Evolutionary conservation across 495 filamentous ascomycete species (phyloP), one percentile per base, ranked within the genome.

Genomic region (Penicillium verhagenii): DNA sequence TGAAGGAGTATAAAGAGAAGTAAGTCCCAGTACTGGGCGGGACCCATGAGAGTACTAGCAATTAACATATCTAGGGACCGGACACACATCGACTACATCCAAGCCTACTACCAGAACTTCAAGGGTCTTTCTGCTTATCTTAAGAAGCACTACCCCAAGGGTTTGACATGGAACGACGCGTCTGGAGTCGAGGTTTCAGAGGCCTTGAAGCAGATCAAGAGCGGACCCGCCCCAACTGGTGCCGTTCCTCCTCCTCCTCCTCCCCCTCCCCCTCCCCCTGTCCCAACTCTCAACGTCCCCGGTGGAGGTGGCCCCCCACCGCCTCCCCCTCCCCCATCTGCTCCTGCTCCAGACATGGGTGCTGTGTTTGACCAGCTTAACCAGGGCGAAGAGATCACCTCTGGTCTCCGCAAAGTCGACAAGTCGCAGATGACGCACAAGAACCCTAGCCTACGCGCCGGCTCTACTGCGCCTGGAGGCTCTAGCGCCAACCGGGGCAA

Each of bases 401-500:
- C 87, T 50, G 85, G 90, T 33, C 81, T 99, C 14, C 84, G 87
- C 50, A 99, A 96, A 76, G 94, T 99, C 24, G 91, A 96, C 72
- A 90, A 86, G 63, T 91, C 86, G 19, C 73, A 96, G 65, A 96
- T 96, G 92, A 97, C 94, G 43, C 94, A 99, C 77, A 97, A 97
- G 77, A 99, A 99, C 73, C 94, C 95, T n/a, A 82, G 83, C 19
- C 79, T 99, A 21, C 86, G 94, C 33, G 83, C 87, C 11, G 76
- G 80, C 47, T 87, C 86, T 8, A 81, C 82, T 10, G 91, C 92
- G 6, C 71, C 77, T 6, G 76, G 72, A 24, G 74, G 80, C 53
- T 83, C 79, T 39, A 79, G 77, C 37, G 57, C 69, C 18, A 54
- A 54, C 23, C 82, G 89, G 16, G 81, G 79, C 25, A 95, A 92